Evolutionary conservation across 202 grass and related monocot species (phyloP).

Genomic region (Dendrocalamus latiflorus): DNA sequence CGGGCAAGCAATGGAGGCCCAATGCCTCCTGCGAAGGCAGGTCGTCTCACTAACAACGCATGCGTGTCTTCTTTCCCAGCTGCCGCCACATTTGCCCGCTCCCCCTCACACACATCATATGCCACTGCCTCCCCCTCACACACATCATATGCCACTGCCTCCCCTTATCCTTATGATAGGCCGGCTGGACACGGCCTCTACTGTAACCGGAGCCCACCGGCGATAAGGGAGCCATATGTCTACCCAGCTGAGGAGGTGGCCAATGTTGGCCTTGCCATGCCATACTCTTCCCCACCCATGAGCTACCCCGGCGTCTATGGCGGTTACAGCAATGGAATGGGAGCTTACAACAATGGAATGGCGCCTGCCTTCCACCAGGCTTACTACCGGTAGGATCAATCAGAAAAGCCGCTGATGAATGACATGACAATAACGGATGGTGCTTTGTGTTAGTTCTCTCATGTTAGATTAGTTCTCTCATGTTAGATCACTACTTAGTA

Average conservation of each 20-base stretch:
- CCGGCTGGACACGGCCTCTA: constrained; percentile 48
- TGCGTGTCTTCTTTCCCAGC: constrained; percentile 52
- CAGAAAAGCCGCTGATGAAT: constrained; percentile 50
- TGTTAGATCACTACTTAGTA: constrained; percentile 51
- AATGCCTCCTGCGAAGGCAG: constrained; percentile 87
- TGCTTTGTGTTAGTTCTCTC: too few relatives aligned
- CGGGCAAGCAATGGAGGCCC: constrained; percentile 67
- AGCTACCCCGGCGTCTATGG: constrained; percentile 55
- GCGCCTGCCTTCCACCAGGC: constrained; percentile 65
- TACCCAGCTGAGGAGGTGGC: constrained; percentile 62
- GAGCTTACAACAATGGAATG: constrained; percentile 54
- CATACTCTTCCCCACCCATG: constrained; percentile 64
- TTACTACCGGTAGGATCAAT: constrained; percentile 72
- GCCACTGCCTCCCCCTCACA: constrained; percentile 21
- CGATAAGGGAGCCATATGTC: constrained; percentile 64
- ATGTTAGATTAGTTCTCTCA: constrained; percentile 47
- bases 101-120: constrained; percentile 40
- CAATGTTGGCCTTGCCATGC: constrained; percentile 40
- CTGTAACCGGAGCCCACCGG: constrained; percentile 64
- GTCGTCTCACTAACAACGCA: constrained; percentile 62
- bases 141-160: constrained; percentile 11
- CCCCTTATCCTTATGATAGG: constrained; percentile 51
- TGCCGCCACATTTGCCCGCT: constrained; percentile 39
- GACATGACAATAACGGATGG: constrained; percentile 64
- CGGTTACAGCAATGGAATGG: constrained; percentile 49